Evolutionary conservation across 805 yeast genomes (phyloP).

Genomic region (Ogataea glucozyma): DNA sequence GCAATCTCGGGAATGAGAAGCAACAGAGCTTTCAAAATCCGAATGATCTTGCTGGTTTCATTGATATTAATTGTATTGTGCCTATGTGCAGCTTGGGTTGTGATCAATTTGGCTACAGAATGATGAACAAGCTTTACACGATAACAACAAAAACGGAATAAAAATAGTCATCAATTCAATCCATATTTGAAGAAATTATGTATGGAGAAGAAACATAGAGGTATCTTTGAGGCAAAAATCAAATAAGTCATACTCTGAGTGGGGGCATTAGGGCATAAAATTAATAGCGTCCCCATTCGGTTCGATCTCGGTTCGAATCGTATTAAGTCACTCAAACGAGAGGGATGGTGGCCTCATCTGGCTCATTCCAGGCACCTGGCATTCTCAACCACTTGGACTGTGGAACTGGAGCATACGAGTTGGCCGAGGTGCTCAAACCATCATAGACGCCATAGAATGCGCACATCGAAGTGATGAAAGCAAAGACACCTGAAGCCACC

Average conservation of each 20-base stretch:
- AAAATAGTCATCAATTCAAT: not conserved
- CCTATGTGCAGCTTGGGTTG: not conserved
- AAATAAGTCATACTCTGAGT: too few species aligned
- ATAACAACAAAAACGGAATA: not conserved
- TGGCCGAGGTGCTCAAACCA: constrained; percentile 35
- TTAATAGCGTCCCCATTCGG: too few species aligned
- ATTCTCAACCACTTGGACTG: constrained; percentile 33
- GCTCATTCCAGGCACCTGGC: constrained; percentile 33
- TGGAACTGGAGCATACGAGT: constrained; percentile 31
- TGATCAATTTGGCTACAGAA: not conserved
- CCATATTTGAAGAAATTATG: not conserved
- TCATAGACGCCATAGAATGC: constrained; percentile 48
- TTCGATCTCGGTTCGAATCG: too few species aligned
- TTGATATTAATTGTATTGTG: not conserved
- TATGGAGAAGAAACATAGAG: not conserved
- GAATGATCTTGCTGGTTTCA: not conserved
- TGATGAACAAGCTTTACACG: not conserved
- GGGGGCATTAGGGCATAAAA: too few species aligned
- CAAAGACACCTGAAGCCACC: constrained; percentile 46
- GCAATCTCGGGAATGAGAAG: not conserved
- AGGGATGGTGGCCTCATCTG: constrained; percentile 21
- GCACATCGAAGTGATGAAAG: constrained; percentile 40
- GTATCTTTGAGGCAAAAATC: too few species aligned
- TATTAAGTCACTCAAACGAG: constrained; percentile 20
- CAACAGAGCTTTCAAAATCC: not conserved